Evolutionary conservation across 495 filamentous ascomycete genomes (phyloP), one percentile per base, ranked within the genome.

Genomic region (Lentithecium fluviatile): DNA sequence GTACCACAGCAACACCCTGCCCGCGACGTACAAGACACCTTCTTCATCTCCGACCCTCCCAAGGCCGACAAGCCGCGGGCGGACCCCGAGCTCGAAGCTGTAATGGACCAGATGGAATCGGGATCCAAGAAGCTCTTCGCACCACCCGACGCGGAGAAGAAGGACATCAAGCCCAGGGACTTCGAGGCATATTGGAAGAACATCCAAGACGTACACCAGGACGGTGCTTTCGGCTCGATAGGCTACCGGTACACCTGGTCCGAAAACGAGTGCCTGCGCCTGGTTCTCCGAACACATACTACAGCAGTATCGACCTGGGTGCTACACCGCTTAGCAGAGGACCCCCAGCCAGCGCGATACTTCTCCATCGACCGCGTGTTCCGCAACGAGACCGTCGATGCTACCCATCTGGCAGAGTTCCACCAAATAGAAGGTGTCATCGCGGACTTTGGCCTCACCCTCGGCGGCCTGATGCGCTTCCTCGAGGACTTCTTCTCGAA

Each of bases 281-380:
- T 98, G 38, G 93, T 97, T 12, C 85, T 97, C 36, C 90, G 94
- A 60, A 98, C 94, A 49, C 94, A 98, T 75, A 98, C 94, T 12
- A 98, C 94, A 32, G 88, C 94, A 43, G 82, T 95, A 60, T 91
- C 87, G 20, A 86, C 92, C 7, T 87, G 86, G 62, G 88, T 95
- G 80, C 83, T 97, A 52, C 85, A 97, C 76, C 91, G 91, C 70
- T 83, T 97, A 25, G 91, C 94, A 23, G 81, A 85, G 53, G 81
- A 86, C 74, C 87, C 87, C 7, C 83, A 84, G 8, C 91, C 94
- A 0, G 91, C 91, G 12, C 84, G 91, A 51, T 96, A 95, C 78
- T 98, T 98, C 81, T 93, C 88, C 58, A 97, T 98, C 75, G 94
- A 98, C 74, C 85, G 93, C 32, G 94, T 98, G 59, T 98, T 98